These are phyloP conservation scores for Epichloe aotearoae DNA, from an alignment of 2,329 filamentous ascomycete genomes.

Conservation along the genomic window DNA sequence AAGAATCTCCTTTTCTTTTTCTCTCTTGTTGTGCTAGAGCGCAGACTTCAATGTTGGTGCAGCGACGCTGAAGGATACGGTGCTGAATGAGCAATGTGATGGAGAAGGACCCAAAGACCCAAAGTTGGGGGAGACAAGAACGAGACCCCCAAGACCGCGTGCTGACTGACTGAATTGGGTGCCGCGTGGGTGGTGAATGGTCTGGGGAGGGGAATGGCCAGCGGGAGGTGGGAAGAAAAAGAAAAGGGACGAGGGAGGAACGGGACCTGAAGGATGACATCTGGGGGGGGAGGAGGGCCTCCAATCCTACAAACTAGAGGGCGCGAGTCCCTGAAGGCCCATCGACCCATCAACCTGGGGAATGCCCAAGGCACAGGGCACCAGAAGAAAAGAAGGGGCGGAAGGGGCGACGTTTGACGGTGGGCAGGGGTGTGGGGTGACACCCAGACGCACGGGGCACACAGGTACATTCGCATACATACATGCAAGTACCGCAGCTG, in stretches of 20 bases:
- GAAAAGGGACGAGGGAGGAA: not conserved
- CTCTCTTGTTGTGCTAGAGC: not conserved
- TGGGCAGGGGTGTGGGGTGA: conserved; percentile 2
- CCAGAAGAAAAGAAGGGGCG: conserved; percentile 1
- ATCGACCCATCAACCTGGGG: conserved; percentile 1
- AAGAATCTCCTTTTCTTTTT: not conserved
- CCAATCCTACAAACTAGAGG: not conserved
- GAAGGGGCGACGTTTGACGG: conserved; percentile 1
- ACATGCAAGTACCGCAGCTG: too few relatives aligned
- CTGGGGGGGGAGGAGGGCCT: not conserved
- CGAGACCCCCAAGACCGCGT: too few relatives aligned
- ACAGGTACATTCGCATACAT: not conserved
- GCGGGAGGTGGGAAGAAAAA: not conserved
- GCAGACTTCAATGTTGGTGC: not conserved
- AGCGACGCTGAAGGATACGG: not conserved
- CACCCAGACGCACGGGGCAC: not conserved
- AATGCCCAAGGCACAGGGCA: not conserved
- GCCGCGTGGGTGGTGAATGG: not conserved
- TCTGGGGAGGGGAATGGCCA: not conserved
- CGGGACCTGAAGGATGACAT: not conserved
- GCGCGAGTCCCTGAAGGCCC: not conserved
- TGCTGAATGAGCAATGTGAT: not conserved
- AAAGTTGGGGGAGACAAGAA: too few relatives aligned
- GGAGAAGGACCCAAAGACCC: too few relatives aligned
- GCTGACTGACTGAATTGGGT: too few relatives aligned